Evolutionary conservation across 257 asterid species (phyloP), one percentile per base, ranked within the genome.

Genomic region (Solanum pennellii): DNA sequence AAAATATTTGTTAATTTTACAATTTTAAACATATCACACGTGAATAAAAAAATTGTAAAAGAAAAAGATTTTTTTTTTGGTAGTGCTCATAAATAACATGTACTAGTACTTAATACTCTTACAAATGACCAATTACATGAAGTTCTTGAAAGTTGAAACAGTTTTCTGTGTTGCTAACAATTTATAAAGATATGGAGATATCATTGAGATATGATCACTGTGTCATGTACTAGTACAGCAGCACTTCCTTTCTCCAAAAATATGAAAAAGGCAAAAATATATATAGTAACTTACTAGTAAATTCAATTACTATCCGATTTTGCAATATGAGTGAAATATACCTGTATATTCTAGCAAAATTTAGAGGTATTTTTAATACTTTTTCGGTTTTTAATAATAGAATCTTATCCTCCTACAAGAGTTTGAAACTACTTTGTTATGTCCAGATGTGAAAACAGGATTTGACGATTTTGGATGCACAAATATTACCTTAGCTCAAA

Each of bases 141-240:
- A 37, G 82, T 37, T 74, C n/a, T 74, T 71, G 56, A 39, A 41
- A 75, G n/a, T 74, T 71, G 56, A 39, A 41, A 75, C 33, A 23
- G 80, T 35, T 20, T 71, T 10, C 44, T 16, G 79, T 33, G 79
- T 72, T 31, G 79, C 44, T 41, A 39, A 41, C 31, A 75, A 12
- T 41, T 23, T 56, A 75, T 23, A 75, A 75, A 21, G 56, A 39
- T 23, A 20, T 18, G 59, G 59, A 86, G 45, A 91, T 91, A 96
- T 94, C 93, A 96, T 92, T 94, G 96, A 85, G 94, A 84, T 89
- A 95, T 93, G 21, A 75, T 23, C 90, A 92, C 93, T 87, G 92
- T 89, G 90, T 93, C 91, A n/a, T 90, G 98, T 93, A 91, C 7
- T 31, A 68, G 39, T 68, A 65, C 72, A 68, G 2, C 16, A 71